Percentiles rank a stretch among this genome's conserved stretches.
Evolutionary conservation across 108 stramenopile species (phyloP).

Genomic region (Epithemia pelagica): DNA sequence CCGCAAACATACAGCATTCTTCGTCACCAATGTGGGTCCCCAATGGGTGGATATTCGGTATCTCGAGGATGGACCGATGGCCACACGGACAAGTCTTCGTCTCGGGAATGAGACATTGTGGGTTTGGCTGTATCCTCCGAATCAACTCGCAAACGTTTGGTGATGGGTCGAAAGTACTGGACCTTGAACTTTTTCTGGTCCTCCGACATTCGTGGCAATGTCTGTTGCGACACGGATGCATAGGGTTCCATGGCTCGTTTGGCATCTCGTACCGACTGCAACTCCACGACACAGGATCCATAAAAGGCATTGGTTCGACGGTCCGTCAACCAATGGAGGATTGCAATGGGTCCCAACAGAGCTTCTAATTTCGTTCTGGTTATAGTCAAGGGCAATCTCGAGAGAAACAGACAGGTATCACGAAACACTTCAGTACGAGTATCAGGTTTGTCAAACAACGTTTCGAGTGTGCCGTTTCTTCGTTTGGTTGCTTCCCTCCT

Average conservation of each 20-base stretch:
- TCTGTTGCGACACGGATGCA: too few species aligned
- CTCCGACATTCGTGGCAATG: too few species aligned
- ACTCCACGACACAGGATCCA: conserved; percentile 54
- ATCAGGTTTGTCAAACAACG: not conserved
- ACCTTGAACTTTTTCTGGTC: conserved; percentile 17
- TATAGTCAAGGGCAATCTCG: conserved; percentile 15
- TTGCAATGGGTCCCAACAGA: conserved; percentile 12
- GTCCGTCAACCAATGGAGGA: conserved; percentile 57
- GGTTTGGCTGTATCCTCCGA: not conserved
- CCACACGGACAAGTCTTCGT: not conserved
- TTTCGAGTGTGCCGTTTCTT: not conserved
- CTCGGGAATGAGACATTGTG: not conserved
- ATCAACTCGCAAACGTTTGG: not conserved
- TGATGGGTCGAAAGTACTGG: not conserved
- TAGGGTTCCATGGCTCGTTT: not conserved
- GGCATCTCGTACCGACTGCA: not conserved
- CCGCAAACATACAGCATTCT: too few species aligned
- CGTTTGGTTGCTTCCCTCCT: not conserved
- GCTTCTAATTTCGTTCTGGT: conserved; percentile 35
- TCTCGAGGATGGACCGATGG: not conserved
- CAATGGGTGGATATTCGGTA: conserved; percentile 2
- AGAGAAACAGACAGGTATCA: conserved; percentile 19
- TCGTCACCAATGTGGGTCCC: too few species aligned
- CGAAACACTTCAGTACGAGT: not conserved
- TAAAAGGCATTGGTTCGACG: conserved; percentile 40